These are phyloP conservation scores for Porodaedalea pini DNA, from an alignment of 1,284 basidiomycete genomes.

Conservation along the genomic window DNA sequence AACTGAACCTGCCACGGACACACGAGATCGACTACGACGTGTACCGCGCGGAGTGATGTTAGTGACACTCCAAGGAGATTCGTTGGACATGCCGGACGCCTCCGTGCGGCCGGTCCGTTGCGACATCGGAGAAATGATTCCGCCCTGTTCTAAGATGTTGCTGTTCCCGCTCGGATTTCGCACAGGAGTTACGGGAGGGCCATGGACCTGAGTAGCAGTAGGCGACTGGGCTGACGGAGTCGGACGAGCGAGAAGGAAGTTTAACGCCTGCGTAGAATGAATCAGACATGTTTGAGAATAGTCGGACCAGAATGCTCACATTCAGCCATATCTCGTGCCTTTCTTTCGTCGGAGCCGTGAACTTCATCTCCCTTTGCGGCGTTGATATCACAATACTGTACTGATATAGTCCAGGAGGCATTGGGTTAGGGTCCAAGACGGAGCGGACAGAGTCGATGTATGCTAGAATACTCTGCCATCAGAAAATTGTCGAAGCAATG, in stretches of 20 bases:
- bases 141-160: slow-evolving; percentile 41
- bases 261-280: slow-evolving; percentile 59
- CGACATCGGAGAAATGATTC: slow-evolving; percentile 63
- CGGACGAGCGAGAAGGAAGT: slow-evolving; percentile 78
- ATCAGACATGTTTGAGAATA: slow-evolving; percentile 18
- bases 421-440: slow-evolving; percentile 88
- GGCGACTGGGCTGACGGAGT: slow-evolving; percentile 43
- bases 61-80: slow-evolving; percentile 61
- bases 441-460: slow-evolving; percentile 91
- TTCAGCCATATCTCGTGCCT: slow-evolving; percentile 96
- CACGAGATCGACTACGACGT: slow-evolving; percentile 64
- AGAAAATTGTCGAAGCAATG: slow-evolving; percentile 13
- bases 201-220: slow-evolving; percentile 32
- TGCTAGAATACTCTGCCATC: slow-evolving; percentile 48
- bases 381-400: slow-evolving; percentile 94
- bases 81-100: slow-evolving; percentile 44
- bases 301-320: slow-evolving; percentile 41
- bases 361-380: slow-evolving; percentile 93
- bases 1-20: slow-evolving; percentile 67
- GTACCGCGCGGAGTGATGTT: slow-evolving; percentile 68
- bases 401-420: slow-evolving; percentile 89
- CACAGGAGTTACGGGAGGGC: slow-evolving; percentile 44
- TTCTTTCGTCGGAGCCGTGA: slow-evolving; percentile 92
- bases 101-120: slow-evolving; percentile 61
- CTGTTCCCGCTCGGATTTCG: slow-evolving; percentile 60